phyloP scores from a whole-genome alignment of 163 green algal genomes.

The Scenedesmus sp. region DNA sequence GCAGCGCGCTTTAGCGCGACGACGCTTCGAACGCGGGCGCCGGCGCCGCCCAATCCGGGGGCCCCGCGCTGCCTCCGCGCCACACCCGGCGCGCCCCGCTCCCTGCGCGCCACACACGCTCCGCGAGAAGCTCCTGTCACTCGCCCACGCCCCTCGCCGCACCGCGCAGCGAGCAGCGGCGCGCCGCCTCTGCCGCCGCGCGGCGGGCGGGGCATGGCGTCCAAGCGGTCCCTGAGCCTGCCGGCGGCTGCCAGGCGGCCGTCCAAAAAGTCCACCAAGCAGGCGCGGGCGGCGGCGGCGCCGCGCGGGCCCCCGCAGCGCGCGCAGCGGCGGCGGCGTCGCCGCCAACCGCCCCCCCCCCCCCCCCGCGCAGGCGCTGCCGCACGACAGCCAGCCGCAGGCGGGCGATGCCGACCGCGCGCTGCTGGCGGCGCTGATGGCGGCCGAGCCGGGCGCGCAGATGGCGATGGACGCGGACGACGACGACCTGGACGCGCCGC shows the following conservation, averaged over 20 bases:
- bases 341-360: neutral
- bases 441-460: conserved; percentile 13
- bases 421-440: conserved; percentile 16
- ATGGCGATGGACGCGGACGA: conserved; percentile 6
- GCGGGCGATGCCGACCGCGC: conserved; percentile 17
- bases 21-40: too few species aligned
- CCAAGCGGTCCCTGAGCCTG: conserved; percentile 26
- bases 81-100: too few species aligned
- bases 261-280: conserved; percentile 32
- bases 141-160: too few species aligned
- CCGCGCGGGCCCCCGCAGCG: too few species aligned
- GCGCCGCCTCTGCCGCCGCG: too few species aligned
- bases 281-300: neutral
- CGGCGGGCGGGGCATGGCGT: conserved; percentile 23
- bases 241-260: conserved; percentile 19
- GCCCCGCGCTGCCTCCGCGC: too few species aligned
- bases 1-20: too few species aligned
- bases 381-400: conserved; percentile 21
- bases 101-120: too few species aligned
- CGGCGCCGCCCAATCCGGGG: too few species aligned
- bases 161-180: too few species aligned
- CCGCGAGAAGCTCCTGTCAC: too few species aligned
- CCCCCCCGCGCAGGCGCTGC: neutral
- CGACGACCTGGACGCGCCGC: neutral
- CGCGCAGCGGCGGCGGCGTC: neutral